Conservation (phyloP, 2,329 filamentous ascomycete genomes). For the Stachybotrys chartarum region DNA sequence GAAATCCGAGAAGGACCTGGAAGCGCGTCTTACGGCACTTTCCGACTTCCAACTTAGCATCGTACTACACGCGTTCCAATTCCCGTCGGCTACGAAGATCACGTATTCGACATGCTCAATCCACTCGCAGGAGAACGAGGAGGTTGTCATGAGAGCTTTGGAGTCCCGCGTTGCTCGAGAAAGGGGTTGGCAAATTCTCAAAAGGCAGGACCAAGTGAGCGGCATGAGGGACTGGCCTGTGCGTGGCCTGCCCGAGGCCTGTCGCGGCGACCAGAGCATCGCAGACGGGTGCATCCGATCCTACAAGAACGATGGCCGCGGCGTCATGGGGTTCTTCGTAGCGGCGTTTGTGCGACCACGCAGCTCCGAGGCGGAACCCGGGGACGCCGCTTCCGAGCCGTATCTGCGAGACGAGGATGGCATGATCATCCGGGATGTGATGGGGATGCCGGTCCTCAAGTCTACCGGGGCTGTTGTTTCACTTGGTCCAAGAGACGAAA, state of each 20-base stretch:
- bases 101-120: slow-evolving; percentile 94
- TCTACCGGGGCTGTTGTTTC: slow-evolving; percentile 25
- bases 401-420: slow-evolving; percentile 49
- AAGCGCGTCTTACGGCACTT: slow-evolving; percentile 62
- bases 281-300: slow-evolving; percentile 75
- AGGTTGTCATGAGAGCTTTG: slow-evolving; percentile 69
- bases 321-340: slow-evolving; percentile 94
- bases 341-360: slow-evolving; percentile 61
- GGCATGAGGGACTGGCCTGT: slow-evolving; percentile 73
- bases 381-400: slow-evolving; percentile 33
- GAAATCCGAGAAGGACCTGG: slow-evolving; percentile 47
- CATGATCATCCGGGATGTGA: slow-evolving; percentile 35
- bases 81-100: slow-evolving; percentile 66
- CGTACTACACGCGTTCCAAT: slow-evolving; percentile 76
- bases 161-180: slow-evolving; percentile 56
- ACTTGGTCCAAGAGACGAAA: slow-evolving; percentile 7
- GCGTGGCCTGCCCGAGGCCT: slow-evolving; percentile 46
- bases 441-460: slow-evolving; percentile 29
- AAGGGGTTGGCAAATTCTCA: slow-evolving; percentile 72
- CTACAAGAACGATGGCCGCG: slow-evolving; percentile 71
- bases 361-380: slow-evolving; percentile 2
- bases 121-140: slow-evolving; percentile 81
- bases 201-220: slow-evolving; percentile 62
- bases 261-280: slow-evolving; percentile 42
- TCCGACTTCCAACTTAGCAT: slow-evolving; percentile 77